Conservation (phyloP, 1,284 basidiomycete genomes). For the Cryptococcus sp. region DNA sequence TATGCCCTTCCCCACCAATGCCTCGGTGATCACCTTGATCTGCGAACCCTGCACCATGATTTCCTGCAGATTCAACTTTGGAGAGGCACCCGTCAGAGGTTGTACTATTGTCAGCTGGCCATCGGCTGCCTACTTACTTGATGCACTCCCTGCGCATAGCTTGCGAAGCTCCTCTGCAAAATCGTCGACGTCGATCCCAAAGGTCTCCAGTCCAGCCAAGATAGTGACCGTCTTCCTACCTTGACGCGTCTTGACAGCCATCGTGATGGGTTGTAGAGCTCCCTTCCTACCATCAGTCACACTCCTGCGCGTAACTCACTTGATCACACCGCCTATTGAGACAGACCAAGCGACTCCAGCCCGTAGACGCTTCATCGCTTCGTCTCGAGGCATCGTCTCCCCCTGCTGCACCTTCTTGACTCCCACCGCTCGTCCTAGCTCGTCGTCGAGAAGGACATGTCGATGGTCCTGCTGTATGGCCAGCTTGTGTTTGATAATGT, state of each 20-base stretch:
- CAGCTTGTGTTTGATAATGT: constrained; percentile 59
- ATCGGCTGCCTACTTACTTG: constrained; percentile 50
- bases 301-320: constrained; percentile 17
- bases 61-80: constrained; percentile 51
- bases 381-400: constrained; percentile 66
- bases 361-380: constrained; percentile 50
- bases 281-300: constrained; percentile 59
- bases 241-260: constrained; percentile 65
- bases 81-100: constrained; percentile 40
- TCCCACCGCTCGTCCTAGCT: constrained; percentile 53
- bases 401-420: constrained; percentile 48
- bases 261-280: constrained; percentile 59
- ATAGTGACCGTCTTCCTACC: constrained; percentile 71
- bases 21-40: constrained; percentile 58
- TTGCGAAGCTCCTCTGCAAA: constrained; percentile 73
- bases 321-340: constrained; percentile 33
- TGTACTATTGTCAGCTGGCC: constrained; percentile 19
- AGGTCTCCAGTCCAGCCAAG: constrained; percentile 71
- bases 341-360: constrained; percentile 32
- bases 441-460: constrained; percentile 62
- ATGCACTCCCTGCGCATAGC: constrained; percentile 69
- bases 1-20: constrained; percentile 63
- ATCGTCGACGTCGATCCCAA: constrained; percentile 60
- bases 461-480: constrained; percentile 61
- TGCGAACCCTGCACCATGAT: constrained; percentile 80